phyloP scores from a whole-genome alignment of 75 land plant genomes.

The Selaginella moellendorffii region DNA sequence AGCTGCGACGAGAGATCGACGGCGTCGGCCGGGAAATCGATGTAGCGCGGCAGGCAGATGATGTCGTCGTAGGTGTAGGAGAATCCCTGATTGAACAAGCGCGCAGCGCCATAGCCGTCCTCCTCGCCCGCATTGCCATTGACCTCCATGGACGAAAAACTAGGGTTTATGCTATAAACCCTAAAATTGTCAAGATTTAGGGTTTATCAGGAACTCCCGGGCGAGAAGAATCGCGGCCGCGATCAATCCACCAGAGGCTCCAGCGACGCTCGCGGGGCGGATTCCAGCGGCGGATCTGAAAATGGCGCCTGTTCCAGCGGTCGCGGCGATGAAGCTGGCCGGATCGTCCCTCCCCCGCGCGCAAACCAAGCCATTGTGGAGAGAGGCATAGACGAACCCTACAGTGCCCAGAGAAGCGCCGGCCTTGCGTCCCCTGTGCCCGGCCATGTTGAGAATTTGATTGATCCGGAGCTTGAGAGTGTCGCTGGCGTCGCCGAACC shows the following conservation, averaged over 20 bases:
- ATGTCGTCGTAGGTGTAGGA: conserved; percentile 97
- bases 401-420: neutral
- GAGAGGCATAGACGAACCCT: neutral
- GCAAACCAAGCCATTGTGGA: neutral
- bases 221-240: too few relatives aligned
- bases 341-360: neutral
- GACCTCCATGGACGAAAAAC: too few relatives aligned
- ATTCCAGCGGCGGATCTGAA: neutral
- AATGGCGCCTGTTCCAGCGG: neutral
- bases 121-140: too few relatives aligned
- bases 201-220: too few relatives aligned
- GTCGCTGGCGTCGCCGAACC: neutral
- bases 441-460: neutral
- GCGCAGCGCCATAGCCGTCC: conserved; percentile 52
- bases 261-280: neutral
- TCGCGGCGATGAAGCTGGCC: neutral
- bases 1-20: conserved; percentile 58
- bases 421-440: neutral
- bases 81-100: conserved; percentile 54
- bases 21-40: conserved; percentile 69
- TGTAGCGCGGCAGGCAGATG: conserved; percentile 72
- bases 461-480: neutral
- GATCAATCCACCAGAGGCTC: neutral
- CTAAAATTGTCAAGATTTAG: too few relatives aligned
- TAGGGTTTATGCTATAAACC: too few relatives aligned